Conservation (phyloP, 2,329 filamentous ascomycete species). For the Nothophoma quercina region DNA sequence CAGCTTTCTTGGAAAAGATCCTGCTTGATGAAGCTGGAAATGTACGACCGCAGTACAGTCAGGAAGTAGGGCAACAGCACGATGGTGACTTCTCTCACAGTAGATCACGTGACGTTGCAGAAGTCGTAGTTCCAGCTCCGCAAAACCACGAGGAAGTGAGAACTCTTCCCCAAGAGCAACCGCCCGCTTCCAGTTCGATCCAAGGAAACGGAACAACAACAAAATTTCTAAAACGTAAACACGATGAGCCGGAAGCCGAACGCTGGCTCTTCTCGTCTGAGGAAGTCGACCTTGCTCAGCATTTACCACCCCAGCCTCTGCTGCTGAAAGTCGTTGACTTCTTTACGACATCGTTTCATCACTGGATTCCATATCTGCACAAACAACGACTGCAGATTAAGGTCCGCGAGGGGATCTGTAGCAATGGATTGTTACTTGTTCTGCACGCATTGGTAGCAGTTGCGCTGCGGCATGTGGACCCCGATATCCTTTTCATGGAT, state of each 20-base stretch:
- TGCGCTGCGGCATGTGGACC: constrained; percentile 40
- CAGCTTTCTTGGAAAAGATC: constrained; percentile 43
- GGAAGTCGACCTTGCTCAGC: constrained; percentile 33
- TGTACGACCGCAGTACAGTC: constrained; percentile 31
- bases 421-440: constrained; percentile 31
- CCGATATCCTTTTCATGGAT: constrained; percentile 32
- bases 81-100: not conserved
- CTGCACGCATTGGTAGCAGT: constrained; percentile 41
- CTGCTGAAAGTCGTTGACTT: constrained; percentile 39
- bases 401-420: constrained; percentile 26
- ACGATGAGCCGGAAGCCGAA: constrained; percentile 23
- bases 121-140: not conserved
- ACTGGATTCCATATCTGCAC: constrained; percentile 46
- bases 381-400: constrained; percentile 38
- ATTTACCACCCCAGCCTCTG: constrained; percentile 36
- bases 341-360: constrained; percentile 44
- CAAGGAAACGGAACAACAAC: not conserved
- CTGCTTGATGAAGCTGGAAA: constrained; percentile 39
- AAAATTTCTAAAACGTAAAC: constrained; percentile 38
- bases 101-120: not conserved
- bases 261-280: constrained; percentile 30
- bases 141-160: constrained; percentile 4
- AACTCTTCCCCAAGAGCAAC: not conserved
- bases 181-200: not conserved
- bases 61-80: not conserved